Percentiles rank a stretch among this genome's conserved stretches.
These are phyloP conservation scores for Quercus alba DNA, from an alignment of 306 rosid genomes.

Conservation along the genomic window DNA sequence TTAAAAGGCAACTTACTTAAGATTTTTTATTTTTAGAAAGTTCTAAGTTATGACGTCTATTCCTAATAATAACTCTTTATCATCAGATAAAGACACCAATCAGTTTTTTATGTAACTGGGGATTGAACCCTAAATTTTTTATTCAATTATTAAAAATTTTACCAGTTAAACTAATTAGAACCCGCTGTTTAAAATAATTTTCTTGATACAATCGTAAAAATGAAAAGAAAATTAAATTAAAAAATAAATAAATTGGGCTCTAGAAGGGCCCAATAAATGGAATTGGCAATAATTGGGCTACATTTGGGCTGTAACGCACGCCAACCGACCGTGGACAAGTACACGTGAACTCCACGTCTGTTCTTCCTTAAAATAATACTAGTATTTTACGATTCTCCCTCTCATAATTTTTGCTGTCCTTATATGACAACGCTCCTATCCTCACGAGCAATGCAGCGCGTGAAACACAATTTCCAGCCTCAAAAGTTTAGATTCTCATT, in stretches of 20 bases:
- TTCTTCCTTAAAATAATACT: not conserved
- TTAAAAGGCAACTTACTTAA: too few species aligned
- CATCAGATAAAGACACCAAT: too few species aligned
- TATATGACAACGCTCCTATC: not conserved
- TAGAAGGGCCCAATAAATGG: not conserved
- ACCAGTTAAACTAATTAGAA: too few species aligned
- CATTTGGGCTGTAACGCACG: slow-evolving; percentile 11
- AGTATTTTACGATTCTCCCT: not conserved
- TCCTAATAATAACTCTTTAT: too few species aligned
- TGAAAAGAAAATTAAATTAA: too few species aligned
- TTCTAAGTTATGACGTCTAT: accelerated
- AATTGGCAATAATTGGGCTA: not conserved
- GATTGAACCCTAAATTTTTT: accelerated
- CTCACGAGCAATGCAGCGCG: slow-evolving; percentile 4
- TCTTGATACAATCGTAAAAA: too few species aligned
- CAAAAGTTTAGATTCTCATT: not conserved
- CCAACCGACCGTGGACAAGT: slow-evolving; percentile 15
- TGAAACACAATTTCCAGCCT: not conserved
- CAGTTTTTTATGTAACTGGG: accelerated
- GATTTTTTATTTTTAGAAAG: accelerated
- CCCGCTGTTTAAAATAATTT: too few species aligned
- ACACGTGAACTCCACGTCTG: slow-evolving; percentile 43
- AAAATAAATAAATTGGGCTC: too few species aligned
- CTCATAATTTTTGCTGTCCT: slow-evolving; percentile 14
- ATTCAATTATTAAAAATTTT: too few species aligned